phyloP scores from a whole-genome alignment of 2,329 filamentous ascomycete genomes.

The Aspergillus clavatus region DNA sequence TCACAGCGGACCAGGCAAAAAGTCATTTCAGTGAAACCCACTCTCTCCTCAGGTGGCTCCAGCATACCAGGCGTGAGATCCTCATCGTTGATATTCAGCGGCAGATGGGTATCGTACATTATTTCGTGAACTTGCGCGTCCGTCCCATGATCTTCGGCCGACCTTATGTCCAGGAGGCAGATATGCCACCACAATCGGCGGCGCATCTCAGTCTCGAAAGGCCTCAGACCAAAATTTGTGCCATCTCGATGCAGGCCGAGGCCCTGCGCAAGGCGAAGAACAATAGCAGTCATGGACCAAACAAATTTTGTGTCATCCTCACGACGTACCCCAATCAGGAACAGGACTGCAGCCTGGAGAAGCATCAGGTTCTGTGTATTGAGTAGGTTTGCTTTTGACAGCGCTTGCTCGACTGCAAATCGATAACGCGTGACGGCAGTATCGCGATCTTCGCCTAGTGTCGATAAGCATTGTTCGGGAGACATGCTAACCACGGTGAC shows the following conservation, averaged over 20 bases:
- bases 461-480: constrained; percentile 37
- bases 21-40: constrained; percentile 52
- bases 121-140: constrained; percentile 42
- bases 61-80: constrained; percentile 47
- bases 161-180: constrained; percentile 44
- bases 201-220: constrained; percentile 51
- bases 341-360: constrained; percentile 59
- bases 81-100: constrained; percentile 50
- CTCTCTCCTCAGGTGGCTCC: constrained; percentile 45
- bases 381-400: constrained; percentile 59
- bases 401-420: constrained; percentile 59
- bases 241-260: constrained; percentile 52
- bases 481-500: constrained; percentile 45
- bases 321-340: constrained; percentile 49
- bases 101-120: constrained; percentile 46
- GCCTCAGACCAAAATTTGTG: constrained; percentile 42
- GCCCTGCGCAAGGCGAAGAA: constrained; percentile 40
- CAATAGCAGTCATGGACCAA: constrained; percentile 41
- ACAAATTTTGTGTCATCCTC: constrained; percentile 41
- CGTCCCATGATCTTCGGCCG: constrained; percentile 48
- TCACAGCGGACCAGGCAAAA: constrained; percentile 51
- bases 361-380: constrained; percentile 59
- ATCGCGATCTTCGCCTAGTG: constrained; percentile 50
- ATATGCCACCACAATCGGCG: constrained; percentile 51
- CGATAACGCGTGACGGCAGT: constrained; percentile 52